Evolutionary conservation across 164 flowering plant genomes (phyloP).

Genomic region (Protea cynaroides): DNA sequence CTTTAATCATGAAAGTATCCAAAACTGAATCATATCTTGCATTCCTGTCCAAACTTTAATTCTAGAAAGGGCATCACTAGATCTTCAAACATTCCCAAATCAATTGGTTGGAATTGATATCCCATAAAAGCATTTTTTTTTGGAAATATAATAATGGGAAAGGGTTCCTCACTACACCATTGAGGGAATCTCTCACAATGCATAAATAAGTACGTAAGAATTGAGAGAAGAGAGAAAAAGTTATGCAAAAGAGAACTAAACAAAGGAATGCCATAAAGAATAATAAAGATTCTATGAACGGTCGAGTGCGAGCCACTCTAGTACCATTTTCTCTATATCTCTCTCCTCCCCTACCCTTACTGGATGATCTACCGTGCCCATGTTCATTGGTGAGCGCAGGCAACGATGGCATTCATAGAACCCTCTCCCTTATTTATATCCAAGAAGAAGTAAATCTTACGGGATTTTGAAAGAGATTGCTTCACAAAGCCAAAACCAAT

Average conservation of each 20-base stretch:
- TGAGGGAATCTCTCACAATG: too few relatives aligned
- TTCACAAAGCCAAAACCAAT: constrained; percentile 11
- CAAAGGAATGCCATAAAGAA: neutral
- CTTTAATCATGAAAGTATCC: neutral
- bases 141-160: too few relatives aligned
- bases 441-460: constrained; percentile 5
- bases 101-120: neutral
- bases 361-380: too few relatives aligned
- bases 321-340: neutral
- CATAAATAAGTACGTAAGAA: too few relatives aligned
- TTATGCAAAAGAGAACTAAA: neutral
- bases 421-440: constrained; percentile 6
- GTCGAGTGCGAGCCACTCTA: neutral
- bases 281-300: neutral
- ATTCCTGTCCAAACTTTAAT: neutral
- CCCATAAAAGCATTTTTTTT: neutral
- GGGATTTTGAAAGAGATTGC: constrained; percentile 2
- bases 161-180: too few relatives aligned
- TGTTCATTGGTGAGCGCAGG: too few relatives aligned
- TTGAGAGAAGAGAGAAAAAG: too few relatives aligned
- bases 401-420: constrained; percentile 3
- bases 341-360: neutral
- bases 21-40: neutral
- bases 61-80: neutral
- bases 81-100: neutral